phyloP scores from a whole-genome alignment of 331 rosid species.

The Spiraea crenata region DNA sequence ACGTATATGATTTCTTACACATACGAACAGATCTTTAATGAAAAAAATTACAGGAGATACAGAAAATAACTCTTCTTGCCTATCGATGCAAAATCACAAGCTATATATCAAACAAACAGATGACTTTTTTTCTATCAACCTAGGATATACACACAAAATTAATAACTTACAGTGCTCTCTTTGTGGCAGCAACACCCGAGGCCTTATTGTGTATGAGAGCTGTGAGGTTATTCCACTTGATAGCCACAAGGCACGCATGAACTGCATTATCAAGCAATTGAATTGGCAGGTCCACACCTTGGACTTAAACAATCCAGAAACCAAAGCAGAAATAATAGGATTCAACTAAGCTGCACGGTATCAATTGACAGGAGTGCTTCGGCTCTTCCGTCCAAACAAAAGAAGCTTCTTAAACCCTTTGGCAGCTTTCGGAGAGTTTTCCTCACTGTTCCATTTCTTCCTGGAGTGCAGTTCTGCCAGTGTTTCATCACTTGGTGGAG shows the following conservation, averaged over 20 bases:
- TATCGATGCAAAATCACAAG: slow-evolving; percentile 21
- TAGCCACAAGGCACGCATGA: slow-evolving; percentile 30
- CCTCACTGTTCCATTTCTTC: slow-evolving; percentile 93
- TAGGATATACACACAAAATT: slow-evolving; percentile 2
- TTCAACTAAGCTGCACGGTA: slow-evolving; percentile 23
- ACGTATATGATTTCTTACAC: slow-evolving; percentile 5
- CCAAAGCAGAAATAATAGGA: slow-evolving; percentile 20
- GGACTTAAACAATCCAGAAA: slow-evolving; percentile 25
- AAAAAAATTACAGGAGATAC: slow-evolving; percentile 21
- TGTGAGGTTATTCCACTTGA: slow-evolving; percentile 34
- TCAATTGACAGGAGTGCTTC: slow-evolving; percentile 41
- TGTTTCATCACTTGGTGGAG: slow-evolving; percentile 55
- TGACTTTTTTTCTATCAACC: slow-evolving; percentile 25
- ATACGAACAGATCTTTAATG: slow-evolving; percentile 5
- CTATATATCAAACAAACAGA: slow-evolving; percentile 15
- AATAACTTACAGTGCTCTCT: slow-evolving; percentile 24
- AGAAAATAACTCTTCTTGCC: background rate
- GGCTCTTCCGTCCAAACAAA: slow-evolving; percentile 73
- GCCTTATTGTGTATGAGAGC: slow-evolving; percentile 39
- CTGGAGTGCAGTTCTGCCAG: slow-evolving; percentile 53
- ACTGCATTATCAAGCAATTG: slow-evolving; percentile 39
- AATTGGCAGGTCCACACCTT: slow-evolving; percentile 22
- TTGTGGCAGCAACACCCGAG: slow-evolving; percentile 44
- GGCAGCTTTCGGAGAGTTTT: slow-evolving; percentile 65
- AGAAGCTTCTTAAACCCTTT: slow-evolving; percentile 93